Evolutionary conservation across 768 basidiomycete genomes (phyloP).

Genomic region (Solioccasus polychromus): DNA sequence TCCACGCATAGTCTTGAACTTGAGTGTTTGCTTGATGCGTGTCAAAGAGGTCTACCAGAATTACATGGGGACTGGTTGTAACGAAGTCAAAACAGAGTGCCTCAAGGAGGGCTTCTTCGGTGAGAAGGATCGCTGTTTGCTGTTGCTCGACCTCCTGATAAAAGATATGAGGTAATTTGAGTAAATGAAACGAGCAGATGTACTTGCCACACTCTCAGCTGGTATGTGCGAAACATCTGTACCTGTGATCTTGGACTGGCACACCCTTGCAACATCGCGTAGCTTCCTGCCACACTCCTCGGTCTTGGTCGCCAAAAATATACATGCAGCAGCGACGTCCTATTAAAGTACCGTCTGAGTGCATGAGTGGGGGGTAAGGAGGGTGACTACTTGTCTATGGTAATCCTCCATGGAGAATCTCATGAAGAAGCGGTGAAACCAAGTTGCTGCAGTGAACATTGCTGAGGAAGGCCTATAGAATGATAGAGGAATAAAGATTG

Average conservation of each 20-base stretch:
- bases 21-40: constrained; percentile 43
- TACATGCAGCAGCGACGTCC: constrained; percentile 83
- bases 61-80: constrained; percentile 72
- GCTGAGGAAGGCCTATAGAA: constrained; percentile 68
- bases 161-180: constrained; percentile 1
- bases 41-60: constrained; percentile 72
- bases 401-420: constrained; percentile 80
- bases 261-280: constrained; percentile 77
- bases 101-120: constrained; percentile 78
- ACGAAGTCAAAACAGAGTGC: constrained; percentile 85
- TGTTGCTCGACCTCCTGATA: constrained; percentile 72
- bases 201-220: constrained; percentile 61
- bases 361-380: constrained; percentile 4
- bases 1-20: constrained; percentile 79
- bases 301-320: constrained; percentile 89
- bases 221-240: constrained; percentile 54
- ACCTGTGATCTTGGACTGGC: constrained; percentile 62
- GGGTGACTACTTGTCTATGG: constrained; percentile 58
- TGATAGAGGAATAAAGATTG: constrained; percentile 9
- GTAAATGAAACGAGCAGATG: not conserved
- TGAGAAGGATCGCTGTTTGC: constrained; percentile 63
- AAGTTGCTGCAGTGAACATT: constrained; percentile 83
- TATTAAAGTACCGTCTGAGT: constrained; percentile 28
- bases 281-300: constrained; percentile 87
- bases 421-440: constrained; percentile 93